phyloP scores from a whole-genome alignment of 306 rosid species.

The Acacia confusa region DNA sequence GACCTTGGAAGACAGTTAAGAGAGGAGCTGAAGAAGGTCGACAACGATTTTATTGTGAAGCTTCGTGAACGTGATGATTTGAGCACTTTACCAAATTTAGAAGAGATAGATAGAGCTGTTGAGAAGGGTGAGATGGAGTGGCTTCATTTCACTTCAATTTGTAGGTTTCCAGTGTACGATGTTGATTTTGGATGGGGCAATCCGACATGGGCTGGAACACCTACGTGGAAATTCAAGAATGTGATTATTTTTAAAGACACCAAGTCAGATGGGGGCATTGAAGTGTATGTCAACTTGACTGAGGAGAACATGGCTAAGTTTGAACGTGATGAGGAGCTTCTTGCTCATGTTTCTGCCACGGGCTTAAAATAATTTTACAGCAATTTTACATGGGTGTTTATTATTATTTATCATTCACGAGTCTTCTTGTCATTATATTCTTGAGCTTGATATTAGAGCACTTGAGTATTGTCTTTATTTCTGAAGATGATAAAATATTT shows the following conservation, averaged over 20 bases:
- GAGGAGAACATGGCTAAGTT: background rate
- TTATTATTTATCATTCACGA: background rate
- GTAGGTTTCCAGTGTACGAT: constrained; percentile 43
- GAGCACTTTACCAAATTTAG: background rate
- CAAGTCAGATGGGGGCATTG: background rate
- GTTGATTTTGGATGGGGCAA: constrained; percentile 53
- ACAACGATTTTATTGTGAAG: background rate
- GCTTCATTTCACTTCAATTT: constrained; percentile 24
- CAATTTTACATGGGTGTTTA: too few relatives aligned
- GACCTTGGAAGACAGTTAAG: background rate
- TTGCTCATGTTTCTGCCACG: background rate
- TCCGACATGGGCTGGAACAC: constrained; percentile 39
- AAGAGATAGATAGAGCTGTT: background rate
- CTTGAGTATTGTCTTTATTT: too few relatives aligned
- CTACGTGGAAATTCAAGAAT: constrained; percentile 35
- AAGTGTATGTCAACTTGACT: background rate
- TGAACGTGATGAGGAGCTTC: background rate
- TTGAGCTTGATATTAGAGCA: too few relatives aligned
- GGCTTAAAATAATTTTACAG: background rate
- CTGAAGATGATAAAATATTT: too few relatives aligned
- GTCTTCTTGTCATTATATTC: background rate
- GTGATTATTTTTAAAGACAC: constrained; percentile 36
- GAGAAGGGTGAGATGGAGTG: constrained; percentile 10
- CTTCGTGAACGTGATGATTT: background rate
- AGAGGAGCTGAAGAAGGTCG: background rate